Evolutionary conservation across 2,329 filamentous ascomycete genomes (phyloP).

Genomic region (Fusarium sp.): DNA sequence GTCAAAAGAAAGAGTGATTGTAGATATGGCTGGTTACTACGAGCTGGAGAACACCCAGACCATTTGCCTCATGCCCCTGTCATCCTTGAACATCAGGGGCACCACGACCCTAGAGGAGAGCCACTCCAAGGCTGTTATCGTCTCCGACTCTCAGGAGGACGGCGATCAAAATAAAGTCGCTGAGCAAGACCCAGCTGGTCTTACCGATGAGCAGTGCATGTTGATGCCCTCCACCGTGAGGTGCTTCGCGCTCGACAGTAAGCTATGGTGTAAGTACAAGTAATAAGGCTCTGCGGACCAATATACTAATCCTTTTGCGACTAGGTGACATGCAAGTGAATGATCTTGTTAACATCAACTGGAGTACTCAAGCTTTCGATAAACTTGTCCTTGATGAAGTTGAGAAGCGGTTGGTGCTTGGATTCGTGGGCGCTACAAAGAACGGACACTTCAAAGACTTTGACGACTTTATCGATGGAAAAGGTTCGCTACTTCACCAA

Average conservation of each 20-base stretch:
- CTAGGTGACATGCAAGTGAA: background rate
- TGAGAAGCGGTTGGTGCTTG: slow-evolving; percentile 7
- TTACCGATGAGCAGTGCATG: slow-evolving; percentile 19
- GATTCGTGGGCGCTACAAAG: background rate
- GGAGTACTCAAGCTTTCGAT: background rate
- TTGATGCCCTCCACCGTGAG: slow-evolving; percentile 4
- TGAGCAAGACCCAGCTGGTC: background rate
- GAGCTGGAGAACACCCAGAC: background rate
- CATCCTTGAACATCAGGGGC: background rate
- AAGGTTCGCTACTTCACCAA: background rate
- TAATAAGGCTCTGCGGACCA: background rate
- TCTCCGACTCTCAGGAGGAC: background rate
- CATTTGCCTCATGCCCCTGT: too few species aligned
- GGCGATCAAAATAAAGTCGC: background rate
- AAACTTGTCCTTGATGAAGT: slow-evolving; percentile 10
- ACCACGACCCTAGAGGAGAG: background rate
- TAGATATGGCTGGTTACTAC: background rate
- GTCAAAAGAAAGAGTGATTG: background rate
- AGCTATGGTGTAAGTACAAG: slow-evolving; percentile 28
- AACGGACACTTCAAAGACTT: background rate
- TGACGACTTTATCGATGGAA: background rate
- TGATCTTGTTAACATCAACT: background rate
- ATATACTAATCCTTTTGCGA: background rate
- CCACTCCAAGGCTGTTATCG: background rate
- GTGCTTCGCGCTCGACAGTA: slow-evolving; percentile 12